These are phyloP conservation scores for Skeletonema grethae DNA, from an alignment of 108 stramenopile species.

Conservation along the genomic window DNA sequence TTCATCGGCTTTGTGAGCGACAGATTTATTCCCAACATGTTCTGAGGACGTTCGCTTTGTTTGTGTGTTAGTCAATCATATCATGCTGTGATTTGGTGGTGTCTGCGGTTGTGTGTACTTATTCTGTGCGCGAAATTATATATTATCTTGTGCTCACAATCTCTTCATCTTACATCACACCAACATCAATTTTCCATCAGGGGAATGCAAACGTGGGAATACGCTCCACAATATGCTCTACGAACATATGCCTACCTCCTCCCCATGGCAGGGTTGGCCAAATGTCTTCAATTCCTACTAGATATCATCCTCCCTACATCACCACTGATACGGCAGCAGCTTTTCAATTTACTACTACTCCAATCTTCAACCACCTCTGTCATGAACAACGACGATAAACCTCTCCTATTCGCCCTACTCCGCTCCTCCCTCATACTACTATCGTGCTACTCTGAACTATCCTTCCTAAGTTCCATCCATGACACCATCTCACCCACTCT, in stretches of 20 bases:
- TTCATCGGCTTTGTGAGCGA: constrained; percentile 44
- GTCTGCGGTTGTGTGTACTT: no score
- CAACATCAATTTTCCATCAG: constrained; percentile 8
- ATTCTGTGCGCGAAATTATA: no score
- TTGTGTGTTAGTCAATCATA: neutral
- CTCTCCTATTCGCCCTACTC: constrained; percentile 42
- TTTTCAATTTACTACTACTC: constrained; percentile 16
- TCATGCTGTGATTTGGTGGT: no score
- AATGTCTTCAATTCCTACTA: constrained; percentile 12
- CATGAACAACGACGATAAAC: constrained; percentile 9
- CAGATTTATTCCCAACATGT: constrained; percentile 44
- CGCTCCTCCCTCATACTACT: constrained; percentile 29
- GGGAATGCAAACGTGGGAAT: constrained; percentile 48
- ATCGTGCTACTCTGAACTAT: constrained; percentile 35
- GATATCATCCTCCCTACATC: constrained; percentile 12
- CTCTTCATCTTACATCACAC: neutral
- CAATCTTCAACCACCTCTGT: no score
- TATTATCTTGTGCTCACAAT: constrained; percentile 18
- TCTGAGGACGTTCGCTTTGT: constrained; percentile 18
- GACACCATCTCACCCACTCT: constrained; percentile 1
- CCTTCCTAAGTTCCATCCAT: constrained; percentile 29
- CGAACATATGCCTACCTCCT: constrained; percentile 93
- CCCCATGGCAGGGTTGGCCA: constrained; percentile 56
- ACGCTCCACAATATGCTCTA: constrained; percentile 89
- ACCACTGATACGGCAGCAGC: constrained; percentile 11